A percentile compares a stretch with the other conserved stretches of the same genome.
Evolutionary conservation across 345 rosid genomes (phyloP).

Genomic region (Diplotaxis tenuifolia): DNA sequence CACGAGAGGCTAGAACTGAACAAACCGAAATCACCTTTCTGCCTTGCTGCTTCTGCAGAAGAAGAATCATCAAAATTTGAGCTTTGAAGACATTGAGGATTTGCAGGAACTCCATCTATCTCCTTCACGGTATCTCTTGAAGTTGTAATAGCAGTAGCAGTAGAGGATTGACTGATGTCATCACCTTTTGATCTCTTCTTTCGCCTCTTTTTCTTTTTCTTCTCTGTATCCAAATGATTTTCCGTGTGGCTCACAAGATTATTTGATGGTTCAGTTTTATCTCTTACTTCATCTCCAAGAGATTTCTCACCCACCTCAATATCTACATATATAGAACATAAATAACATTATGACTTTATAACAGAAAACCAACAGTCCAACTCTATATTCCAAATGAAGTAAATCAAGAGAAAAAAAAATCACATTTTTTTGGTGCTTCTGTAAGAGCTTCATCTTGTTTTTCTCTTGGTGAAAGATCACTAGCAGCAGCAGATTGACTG

Average conservation of each 20-base stretch:
- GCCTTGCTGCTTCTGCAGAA: no score
- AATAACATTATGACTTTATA: background rate
- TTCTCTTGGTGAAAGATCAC: no score
- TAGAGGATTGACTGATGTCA: conserved; percentile 3
- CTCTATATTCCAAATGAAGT: no score
- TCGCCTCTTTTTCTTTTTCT: background rate
- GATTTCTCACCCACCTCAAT: background rate
- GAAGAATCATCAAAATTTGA: no score
- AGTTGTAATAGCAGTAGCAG: conserved; percentile 3
- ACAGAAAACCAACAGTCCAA: no score
- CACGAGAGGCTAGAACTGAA: no score
- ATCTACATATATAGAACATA: conserved; percentile 22
- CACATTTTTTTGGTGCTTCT: no score
- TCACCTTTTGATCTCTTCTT: conserved; percentile 20
- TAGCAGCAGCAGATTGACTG: no score
- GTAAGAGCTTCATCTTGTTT: no score
- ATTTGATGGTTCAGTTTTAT: background rate
- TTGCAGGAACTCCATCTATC: conserved; percentile 3
- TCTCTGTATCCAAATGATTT: background rate
- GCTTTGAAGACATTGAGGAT: no score
- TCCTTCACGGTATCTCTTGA: background rate
- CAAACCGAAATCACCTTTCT: no score
- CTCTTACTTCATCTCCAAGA: conserved; percentile 1
- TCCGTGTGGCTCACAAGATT: background rate
- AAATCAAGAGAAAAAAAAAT: no score